Evolutionary conservation across 495 filamentous ascomycete genomes (phyloP).

Genomic region (Podospora australis): DNA sequence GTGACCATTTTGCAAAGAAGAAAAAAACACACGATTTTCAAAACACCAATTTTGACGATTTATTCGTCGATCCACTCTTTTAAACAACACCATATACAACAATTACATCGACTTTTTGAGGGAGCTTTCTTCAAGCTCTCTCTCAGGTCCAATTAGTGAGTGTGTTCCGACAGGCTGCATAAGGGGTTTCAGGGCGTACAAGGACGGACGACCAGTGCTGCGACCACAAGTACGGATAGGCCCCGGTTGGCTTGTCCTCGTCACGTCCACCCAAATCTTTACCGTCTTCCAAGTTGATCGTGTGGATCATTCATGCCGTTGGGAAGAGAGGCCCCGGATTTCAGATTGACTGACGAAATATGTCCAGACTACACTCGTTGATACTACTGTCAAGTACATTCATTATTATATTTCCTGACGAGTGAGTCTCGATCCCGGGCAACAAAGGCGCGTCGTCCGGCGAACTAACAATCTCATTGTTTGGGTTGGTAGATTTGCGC

Average conservation of each 20-base stretch:
- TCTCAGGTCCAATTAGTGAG: neutral
- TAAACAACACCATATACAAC: conserved; percentile 21
- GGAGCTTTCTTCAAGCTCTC: conserved; percentile 6
- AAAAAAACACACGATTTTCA: conserved; percentile 1
- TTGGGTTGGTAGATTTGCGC: conserved; percentile 21
- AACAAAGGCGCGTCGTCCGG: conserved; percentile 20
- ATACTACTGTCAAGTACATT: conserved; percentile 59
- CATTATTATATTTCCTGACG: conserved; percentile 52
- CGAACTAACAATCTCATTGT: conserved; percentile 16
- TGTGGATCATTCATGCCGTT: conserved; percentile 31
- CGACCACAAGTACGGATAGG: neutral
- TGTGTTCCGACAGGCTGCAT: conserved; percentile 3
- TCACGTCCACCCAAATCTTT: neutral
- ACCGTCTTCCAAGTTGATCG: conserved; percentile 19
- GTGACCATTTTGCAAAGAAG: too few species aligned
- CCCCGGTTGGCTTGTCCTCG: neutral
- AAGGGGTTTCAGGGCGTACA: conserved; percentile 2
- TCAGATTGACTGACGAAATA: conserved; percentile 20
- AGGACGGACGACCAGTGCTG: neutral
- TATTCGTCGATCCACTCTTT: conserved; percentile 46
- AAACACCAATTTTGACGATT: conserved; percentile 20
- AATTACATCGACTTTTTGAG: conserved; percentile 9
- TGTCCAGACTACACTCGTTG: conserved; percentile 50
- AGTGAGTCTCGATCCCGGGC: conserved; percentile 24
- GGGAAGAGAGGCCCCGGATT: neutral